Base-by-base conservation (phyloP, 2,329 filamentous ascomycete genomes). In the Magnaporthiopsis rhizophila region DNA sequence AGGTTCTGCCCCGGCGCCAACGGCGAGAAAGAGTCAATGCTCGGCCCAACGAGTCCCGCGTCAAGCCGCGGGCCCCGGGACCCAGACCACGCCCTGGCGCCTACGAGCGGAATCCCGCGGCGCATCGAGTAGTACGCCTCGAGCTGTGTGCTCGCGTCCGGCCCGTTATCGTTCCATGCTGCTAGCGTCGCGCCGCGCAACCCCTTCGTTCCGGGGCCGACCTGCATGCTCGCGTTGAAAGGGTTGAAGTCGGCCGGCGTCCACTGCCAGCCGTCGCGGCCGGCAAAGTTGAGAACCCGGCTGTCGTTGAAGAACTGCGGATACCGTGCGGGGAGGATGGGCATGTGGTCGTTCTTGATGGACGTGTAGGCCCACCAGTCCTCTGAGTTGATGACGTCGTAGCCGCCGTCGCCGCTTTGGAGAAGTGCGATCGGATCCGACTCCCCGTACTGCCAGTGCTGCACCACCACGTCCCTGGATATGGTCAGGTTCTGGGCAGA, bases 361-460 rank as follows among this genome's bases (percentile, higher is more conserved):
- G 81, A 74, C 67, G 84, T 81, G 67, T 80, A 83, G 56, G 75
- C 76, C 60, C 60, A 62, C 60, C 38, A 53, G 67, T 84, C 82
- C 64, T 84, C 79, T 0, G 81, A 83, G 69, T 85, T 85, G 53
- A 85, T 74, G 7, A 83, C 76, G 0, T 73, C 73, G 70, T 83
- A 83, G 53, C 78, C 78, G 57, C 80, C 73, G 70, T 83, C 83
- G 56, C 78, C 78, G 57, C 80, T 77, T 11, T 74, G 62, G 64
- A 73, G 78, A 70, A 73, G 81, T 66, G 74, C 73, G 61, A 70
- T 72, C 0, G 82, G 81, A 63, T 84, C 78, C 3, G 81, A 82
- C 66, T 83, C 81, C 36, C 79, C 81, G 68, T 77, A 82, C 59
- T 80, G 79, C 83, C 82, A 85, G 68, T 86, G 84, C 69, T 85